These are phyloP conservation scores for Cnidoscolus chayamansa DNA, from an alignment of 441 rosid species.

Conservation along the genomic window DNA sequence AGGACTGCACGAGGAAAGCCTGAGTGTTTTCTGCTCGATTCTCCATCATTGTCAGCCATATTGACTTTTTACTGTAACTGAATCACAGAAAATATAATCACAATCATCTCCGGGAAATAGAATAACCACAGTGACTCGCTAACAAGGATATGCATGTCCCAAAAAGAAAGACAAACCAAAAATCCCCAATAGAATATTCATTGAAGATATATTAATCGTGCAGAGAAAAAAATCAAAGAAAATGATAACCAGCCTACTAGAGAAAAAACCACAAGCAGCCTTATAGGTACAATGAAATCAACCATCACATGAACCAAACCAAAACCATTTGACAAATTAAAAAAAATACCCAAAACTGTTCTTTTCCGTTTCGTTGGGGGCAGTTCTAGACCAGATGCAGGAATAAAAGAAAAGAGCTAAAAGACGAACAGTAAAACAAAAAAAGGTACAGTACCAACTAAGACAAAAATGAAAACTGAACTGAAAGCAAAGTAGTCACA, in stretches of 20 bases:
- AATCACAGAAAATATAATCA: slow-evolving; percentile 7
- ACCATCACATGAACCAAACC: background rate
- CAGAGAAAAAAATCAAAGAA: background rate
- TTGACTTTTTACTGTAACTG: slow-evolving; percentile 8
- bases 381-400: slow-evolving; percentile 1
- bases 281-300: background rate
- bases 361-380: background rate
- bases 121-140: background rate
- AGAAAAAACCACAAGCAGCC: background rate
- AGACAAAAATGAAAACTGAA: background rate
- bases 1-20: slow-evolving; percentile 35
- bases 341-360: background rate
- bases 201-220: background rate
- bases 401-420: background rate
- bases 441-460: background rate
- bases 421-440: background rate
- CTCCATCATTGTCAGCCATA: slow-evolving; percentile 51
- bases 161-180: background rate
- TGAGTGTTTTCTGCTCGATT: slow-evolving; percentile 26
- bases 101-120: background rate
- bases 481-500: background rate
- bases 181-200: background rate
- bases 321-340: background rate
- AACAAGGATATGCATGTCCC: no score
- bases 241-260: background rate